A percentile compares a stretch with the other conserved stretches of the same genome.
These are phyloP conservation scores for Bryopsis sp. DNA, from an alignment of 139 green algal genomes.

Conservation along the genomic window DNA sequence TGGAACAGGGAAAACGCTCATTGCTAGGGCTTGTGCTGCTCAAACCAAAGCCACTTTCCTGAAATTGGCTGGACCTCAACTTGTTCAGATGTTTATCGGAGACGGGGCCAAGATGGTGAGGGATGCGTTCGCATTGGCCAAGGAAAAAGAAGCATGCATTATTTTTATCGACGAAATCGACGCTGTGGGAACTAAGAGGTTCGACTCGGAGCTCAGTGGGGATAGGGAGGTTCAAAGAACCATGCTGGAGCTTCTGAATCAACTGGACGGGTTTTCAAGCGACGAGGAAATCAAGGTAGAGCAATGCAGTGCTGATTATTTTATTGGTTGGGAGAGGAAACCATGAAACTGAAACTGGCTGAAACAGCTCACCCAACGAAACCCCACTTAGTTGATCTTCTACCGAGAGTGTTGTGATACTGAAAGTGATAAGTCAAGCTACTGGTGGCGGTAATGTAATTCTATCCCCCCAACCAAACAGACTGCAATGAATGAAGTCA, in stretches of 20 bases:
- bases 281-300: constrained; percentile 79
- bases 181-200: constrained; percentile 89
- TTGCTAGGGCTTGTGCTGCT: constrained; percentile 84
- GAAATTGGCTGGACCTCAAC: constrained; percentile 81
- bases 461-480: no score
- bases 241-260: constrained; percentile 97
- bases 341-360: no score
- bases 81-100: constrained; percentile 97
- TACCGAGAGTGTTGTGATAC: no score
- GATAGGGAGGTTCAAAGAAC: constrained; percentile 95
- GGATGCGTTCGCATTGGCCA: constrained; percentile 95
- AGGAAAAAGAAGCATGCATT: constrained; percentile 96
- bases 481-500: no score
- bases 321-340: no score
- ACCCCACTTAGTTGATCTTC: constrained; percentile 3
- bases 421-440: no score
- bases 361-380: no score
- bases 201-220: constrained; percentile 86
- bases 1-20: constrained; percentile 94
- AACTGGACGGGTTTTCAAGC: constrained; percentile 89
- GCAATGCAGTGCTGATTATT: not conserved
- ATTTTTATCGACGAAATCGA: constrained; percentile 99
- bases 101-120: constrained; percentile 97
- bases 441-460: no score
- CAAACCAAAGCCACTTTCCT: constrained; percentile 98